Percentiles rank a stretch among this genome's conserved stretches.
Evolutionary conservation across 2,329 filamentous ascomycete genomes (phyloP).

Genomic region (Colletotrichum navitas): DNA sequence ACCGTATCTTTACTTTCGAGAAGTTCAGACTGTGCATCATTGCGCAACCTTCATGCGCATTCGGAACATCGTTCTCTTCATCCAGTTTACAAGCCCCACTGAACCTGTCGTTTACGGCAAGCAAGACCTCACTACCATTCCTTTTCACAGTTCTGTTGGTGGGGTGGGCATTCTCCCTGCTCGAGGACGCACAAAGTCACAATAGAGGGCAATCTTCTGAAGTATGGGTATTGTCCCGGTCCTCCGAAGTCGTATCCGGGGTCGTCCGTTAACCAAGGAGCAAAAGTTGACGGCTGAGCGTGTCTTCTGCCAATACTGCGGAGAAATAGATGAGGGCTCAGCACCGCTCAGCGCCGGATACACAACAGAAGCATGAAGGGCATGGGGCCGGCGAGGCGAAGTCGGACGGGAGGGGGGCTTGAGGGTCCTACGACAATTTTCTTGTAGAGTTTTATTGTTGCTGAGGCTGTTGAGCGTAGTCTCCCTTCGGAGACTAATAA

Average conservation of each 20-base stretch:
- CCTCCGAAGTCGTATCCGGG: background rate
- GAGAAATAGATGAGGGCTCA: background rate
- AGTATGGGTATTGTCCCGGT: background rate
- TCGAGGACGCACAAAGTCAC: background rate
- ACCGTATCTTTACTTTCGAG: background rate
- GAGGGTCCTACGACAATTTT: background rate
- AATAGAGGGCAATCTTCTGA: background rate
- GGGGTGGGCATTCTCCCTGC: background rate
- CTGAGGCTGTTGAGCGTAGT: background rate
- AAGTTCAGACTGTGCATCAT: background rate
- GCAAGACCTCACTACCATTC: background rate
- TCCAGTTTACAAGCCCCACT: background rate
- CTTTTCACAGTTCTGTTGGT: background rate
- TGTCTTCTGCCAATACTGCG: background rate
- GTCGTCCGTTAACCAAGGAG: background rate
- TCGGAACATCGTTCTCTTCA: background rate
- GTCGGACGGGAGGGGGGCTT: background rate
- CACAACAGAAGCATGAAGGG: background rate
- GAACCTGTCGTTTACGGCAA: background rate
- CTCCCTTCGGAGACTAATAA: background rate
- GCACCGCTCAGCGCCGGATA: background rate
- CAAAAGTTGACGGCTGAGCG: background rate
- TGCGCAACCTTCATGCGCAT: background rate
- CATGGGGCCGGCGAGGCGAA: background rate
- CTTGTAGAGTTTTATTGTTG: background rate